Conservation (phyloP, 805 yeast species). For the Spathaspora sp. region DNA sequence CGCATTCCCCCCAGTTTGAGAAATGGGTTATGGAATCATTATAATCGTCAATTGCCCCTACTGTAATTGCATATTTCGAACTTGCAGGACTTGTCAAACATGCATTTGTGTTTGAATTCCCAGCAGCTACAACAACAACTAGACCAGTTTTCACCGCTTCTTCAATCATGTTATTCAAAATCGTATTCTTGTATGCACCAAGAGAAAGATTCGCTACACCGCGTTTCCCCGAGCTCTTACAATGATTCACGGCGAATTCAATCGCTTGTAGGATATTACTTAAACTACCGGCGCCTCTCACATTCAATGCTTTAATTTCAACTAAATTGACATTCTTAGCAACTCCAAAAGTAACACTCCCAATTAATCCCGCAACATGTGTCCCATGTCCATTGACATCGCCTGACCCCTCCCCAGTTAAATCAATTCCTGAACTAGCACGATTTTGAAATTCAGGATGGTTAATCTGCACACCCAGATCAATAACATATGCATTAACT, state of each 20-base stretch:
- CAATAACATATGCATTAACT: slow-evolving; percentile 76
- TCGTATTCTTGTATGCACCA: slow-evolving; percentile 66
- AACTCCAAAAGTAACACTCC: slow-evolving; percentile 49
- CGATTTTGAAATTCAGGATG: slow-evolving; percentile 67
- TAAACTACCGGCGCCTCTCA: slow-evolving; percentile 66
- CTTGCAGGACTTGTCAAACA: slow-evolving; percentile 87
- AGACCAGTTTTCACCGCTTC: slow-evolving; percentile 75
- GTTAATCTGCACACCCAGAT: slow-evolving; percentile 67
- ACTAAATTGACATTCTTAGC: slow-evolving; percentile 54
- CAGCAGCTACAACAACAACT: slow-evolving; percentile 79
- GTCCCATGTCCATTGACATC: slow-evolving; percentile 54
- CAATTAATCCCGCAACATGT: slow-evolving; percentile 53
- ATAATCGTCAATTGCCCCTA: slow-evolving; percentile 83
- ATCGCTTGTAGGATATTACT: slow-evolving; percentile 63
- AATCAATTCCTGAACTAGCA: slow-evolving; percentile 56
- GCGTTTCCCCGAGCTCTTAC: slow-evolving; percentile 22
- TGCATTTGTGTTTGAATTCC: slow-evolving; percentile 75
- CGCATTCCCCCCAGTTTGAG: slow-evolving; percentile 88
- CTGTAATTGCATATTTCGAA: slow-evolving; percentile 66
- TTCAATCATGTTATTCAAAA: slow-evolving; percentile 70
- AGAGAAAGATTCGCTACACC: slow-evolving; percentile 79
- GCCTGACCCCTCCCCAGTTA: slow-evolving; percentile 57
- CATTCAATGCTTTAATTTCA: slow-evolving; percentile 73
- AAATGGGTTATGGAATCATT: slow-evolving; percentile 69
- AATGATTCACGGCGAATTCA: slow-evolving; percentile 64